Evolutionary conservation across 1,284 basidiomycete species (phyloP).

Genomic region (Ceratobasidium sp.): DNA sequence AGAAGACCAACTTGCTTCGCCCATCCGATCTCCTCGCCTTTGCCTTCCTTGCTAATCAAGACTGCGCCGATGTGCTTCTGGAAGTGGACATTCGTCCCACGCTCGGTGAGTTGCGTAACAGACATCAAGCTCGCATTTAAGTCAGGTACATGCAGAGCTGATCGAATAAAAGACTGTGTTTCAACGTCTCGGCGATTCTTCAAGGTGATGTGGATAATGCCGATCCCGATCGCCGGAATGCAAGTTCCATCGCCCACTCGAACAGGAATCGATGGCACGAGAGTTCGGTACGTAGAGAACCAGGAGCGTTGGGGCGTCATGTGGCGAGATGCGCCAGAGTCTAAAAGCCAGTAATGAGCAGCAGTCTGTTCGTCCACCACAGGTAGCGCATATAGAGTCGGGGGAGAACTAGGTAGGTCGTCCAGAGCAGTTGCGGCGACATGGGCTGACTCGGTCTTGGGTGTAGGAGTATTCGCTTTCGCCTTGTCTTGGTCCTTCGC

Average conservation of each 20-base stretch:
- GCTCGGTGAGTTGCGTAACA: background rate
- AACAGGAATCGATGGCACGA: background rate
- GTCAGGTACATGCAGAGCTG: conserved; percentile 5
- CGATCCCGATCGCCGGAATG: conserved; percentile 6
- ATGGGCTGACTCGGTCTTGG: conserved; percentile 11
- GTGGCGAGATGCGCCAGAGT: background rate
- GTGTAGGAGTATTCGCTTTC: background rate
- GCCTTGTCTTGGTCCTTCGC: too few species aligned
- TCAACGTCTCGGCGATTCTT: background rate
- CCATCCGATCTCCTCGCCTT: background rate
- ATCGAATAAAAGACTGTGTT: background rate
- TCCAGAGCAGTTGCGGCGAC: background rate
- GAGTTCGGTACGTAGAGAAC: conserved; percentile 2
- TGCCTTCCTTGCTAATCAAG: background rate
- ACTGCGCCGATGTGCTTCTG: background rate
- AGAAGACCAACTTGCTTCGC: background rate
- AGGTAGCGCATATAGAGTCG: background rate
- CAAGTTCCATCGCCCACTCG: conserved; percentile 2
- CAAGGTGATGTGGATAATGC: background rate
- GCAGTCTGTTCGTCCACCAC: too few species aligned
- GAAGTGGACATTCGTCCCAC: background rate
- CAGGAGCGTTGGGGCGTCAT: conserved; percentile 9
- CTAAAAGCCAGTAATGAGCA: background rate
- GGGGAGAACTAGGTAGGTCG: background rate
- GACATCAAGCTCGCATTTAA: conserved; percentile 7